A percentile compares a stretch with the other conserved stretches of the same genome.
These are phyloP conservation scores for Fusarium albidum DNA, from an alignment of 2,329 filamentous ascomycete species.

Conservation along the genomic window DNA sequence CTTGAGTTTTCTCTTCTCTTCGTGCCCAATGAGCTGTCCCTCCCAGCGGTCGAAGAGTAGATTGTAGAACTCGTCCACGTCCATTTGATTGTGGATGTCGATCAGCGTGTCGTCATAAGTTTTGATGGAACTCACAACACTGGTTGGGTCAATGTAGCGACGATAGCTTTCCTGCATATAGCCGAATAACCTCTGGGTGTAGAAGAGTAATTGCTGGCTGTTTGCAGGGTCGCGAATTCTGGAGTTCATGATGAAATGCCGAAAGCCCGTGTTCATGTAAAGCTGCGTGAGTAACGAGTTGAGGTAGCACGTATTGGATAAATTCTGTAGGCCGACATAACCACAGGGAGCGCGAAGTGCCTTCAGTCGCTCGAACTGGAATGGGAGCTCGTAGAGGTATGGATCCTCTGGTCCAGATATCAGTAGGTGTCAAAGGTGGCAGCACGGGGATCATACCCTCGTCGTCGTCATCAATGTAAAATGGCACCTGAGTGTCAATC, in stretches of 20 bases:
- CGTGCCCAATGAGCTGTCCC: conserved; percentile 72
- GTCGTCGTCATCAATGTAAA: conserved; percentile 45
- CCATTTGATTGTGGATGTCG: conserved; percentile 92
- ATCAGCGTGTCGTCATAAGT: conserved; percentile 85
- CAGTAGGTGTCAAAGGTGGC: conserved; percentile 11
- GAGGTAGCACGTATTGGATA: conserved; percentile 96
- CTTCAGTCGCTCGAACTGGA: conserved; percentile 70
- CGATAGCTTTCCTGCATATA: conserved; percentile 84
- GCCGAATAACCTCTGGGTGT: conserved; percentile 84
- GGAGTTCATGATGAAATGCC: conserved; percentile 80
- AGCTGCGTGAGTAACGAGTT: conserved; percentile 95
- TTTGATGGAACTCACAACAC: conserved; percentile 77
- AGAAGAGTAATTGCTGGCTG: conserved; percentile 73
- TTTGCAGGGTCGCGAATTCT: conserved; percentile 61
- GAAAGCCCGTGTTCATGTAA: conserved; percentile 93
- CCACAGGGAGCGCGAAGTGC: conserved; percentile 79
- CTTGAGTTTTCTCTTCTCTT: conserved; percentile 77
- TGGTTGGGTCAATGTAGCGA: conserved; percentile 76
- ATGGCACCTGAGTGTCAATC: conserved; percentile 47
- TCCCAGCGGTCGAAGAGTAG: conserved; percentile 93
- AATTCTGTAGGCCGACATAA: conserved; percentile 88
- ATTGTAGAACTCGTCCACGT: conserved; percentile 98
- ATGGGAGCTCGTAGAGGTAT: conserved; percentile 69
- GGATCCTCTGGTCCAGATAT: conserved; percentile 48
- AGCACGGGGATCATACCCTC: conserved; percentile 46